Evolutionary conservation across 2,329 filamentous ascomycete genomes (phyloP).

Genomic region (Thermoascus crustaceus): DNA sequence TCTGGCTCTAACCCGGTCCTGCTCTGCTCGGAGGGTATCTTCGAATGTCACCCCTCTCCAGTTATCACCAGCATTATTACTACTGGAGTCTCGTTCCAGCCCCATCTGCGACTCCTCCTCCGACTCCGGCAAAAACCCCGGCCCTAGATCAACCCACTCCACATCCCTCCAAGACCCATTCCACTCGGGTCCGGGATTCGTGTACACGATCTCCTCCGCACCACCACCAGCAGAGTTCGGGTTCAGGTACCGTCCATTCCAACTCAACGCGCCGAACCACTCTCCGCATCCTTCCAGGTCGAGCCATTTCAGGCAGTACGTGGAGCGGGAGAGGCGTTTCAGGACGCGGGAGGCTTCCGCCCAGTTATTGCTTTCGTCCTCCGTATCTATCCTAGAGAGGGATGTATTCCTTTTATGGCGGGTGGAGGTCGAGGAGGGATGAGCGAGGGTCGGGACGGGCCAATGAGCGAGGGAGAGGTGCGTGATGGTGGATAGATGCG

Average conservation of each 20-base stretch:
- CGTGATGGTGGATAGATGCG: constrained; percentile 48
- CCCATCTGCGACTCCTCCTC: constrained; percentile 9
- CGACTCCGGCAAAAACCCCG: constrained; percentile 31
- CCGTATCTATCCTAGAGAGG: constrained; percentile 43
- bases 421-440: constrained; percentile 42
- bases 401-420: constrained; percentile 31
- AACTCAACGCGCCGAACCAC: constrained; percentile 48
- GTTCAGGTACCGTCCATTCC: constrained; percentile 28
- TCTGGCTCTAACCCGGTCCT: not conserved
- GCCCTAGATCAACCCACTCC: constrained; percentile 33
- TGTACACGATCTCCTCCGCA: constrained; percentile 21
- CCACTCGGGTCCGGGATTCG: constrained; percentile 35
- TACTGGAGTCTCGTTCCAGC: too few species aligned
- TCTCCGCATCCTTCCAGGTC: constrained; percentile 52
- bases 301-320: constrained; percentile 53
- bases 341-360: constrained; percentile 50
- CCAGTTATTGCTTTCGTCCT: constrained; percentile 46
- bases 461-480: constrained; percentile 57
- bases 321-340: constrained; percentile 46
- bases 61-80: too few species aligned
- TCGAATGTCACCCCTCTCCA: too few species aligned
- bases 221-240: too few species aligned
- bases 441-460: constrained; percentile 51
- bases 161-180: constrained; percentile 39
- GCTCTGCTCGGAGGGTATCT: not conserved